These are phyloP conservation scores for Penicillium goetzii DNA, from an alignment of 495 filamentous ascomycete genomes.

Conservation along the genomic window DNA sequence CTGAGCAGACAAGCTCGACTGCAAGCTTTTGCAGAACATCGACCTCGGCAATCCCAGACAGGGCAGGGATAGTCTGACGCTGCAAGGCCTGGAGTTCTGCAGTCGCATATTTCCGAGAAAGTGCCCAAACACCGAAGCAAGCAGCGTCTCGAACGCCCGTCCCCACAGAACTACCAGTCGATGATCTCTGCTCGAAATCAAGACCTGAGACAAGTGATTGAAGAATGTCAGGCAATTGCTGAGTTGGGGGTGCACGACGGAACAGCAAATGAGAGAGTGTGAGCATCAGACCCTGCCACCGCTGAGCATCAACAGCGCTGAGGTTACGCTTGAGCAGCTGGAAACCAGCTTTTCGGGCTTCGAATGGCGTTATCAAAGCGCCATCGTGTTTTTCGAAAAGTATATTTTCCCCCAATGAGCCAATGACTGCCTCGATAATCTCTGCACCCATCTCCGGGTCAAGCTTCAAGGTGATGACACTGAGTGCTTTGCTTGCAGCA, in stretches of 20 bases:
- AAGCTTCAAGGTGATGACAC: slow-evolving; percentile 78
- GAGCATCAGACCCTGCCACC: slow-evolving; percentile 91
- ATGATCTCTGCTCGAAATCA: slow-evolving; percentile 80
- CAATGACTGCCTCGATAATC: slow-evolving; percentile 82
- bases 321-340: slow-evolving; percentile 59
- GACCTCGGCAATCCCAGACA: slow-evolving; percentile 31
- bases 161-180: slow-evolving; percentile 81
- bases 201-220: slow-evolving; percentile 73
- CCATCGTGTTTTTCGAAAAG: slow-evolving; percentile 60
- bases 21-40: slow-evolving; percentile 75
- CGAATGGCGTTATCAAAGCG: slow-evolving; percentile 39
- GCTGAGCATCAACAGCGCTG: slow-evolving; percentile 71
- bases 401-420: slow-evolving; percentile 74
- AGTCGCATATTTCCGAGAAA: slow-evolving; percentile 86
- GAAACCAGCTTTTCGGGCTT: slow-evolving; percentile 37
- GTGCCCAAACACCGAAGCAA: slow-evolving; percentile 92
- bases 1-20: slow-evolving; percentile 75
- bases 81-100: slow-evolving; percentile 69
- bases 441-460: slow-evolving; percentile 78
- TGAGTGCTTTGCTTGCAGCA: slow-evolving; percentile 90
- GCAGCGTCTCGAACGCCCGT: slow-evolving; percentile 95
- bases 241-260: slow-evolving; percentile 68
- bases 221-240: slow-evolving; percentile 69
- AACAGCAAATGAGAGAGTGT: slow-evolving; percentile 85
- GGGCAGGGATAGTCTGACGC: slow-evolving; percentile 37